phyloP scores from a whole-genome alignment of 805 yeast species.

The Candida hispaniensis region DNA sequence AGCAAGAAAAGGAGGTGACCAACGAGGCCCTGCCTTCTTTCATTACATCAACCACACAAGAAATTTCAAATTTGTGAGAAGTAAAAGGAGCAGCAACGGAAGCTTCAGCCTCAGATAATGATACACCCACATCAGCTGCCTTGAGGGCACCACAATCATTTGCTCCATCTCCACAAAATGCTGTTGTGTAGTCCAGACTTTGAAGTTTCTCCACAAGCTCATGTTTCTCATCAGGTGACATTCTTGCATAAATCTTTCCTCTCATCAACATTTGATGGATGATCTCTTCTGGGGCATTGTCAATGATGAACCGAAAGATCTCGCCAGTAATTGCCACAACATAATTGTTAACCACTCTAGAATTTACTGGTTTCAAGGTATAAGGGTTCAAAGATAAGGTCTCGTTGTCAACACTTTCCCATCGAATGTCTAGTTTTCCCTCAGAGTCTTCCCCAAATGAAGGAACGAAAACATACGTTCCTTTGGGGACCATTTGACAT shows the following conservation, averaged over 20 bases:
- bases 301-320: slow-evolving; percentile 67
- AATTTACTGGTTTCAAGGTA: slow-evolving; percentile 43
- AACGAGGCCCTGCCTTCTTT: slow-evolving; percentile 91
- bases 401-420: slow-evolving; percentile 37
- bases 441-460: slow-evolving; percentile 38
- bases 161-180: slow-evolving; percentile 99
- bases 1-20: slow-evolving; percentile 92
- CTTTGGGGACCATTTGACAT: slow-evolving; percentile 49
- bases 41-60: slow-evolving; percentile 85
- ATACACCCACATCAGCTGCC: slow-evolving; percentile 95
- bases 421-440: slow-evolving; percentile 22
- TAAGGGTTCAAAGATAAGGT: slow-evolving; percentile 47
- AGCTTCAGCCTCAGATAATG: slow-evolving; percentile 95
- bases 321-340: slow-evolving; percentile 88
- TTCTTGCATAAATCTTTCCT: slow-evolving; percentile 78
- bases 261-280: slow-evolving; percentile 54
- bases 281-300: slow-evolving; percentile 32
- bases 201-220: slow-evolving; percentile 86
- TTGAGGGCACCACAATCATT: slow-evolving; percentile 98
- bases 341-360: slow-evolving; percentile 33
- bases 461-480: slow-evolving; percentile 51
- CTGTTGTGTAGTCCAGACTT: slow-evolving; percentile 77
- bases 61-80: slow-evolving; percentile 75
- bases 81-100: slow-evolving; percentile 99
- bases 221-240: slow-evolving; percentile 99